These are phyloP conservation scores for Boletus rufocinnamomeus DNA, from an alignment of 768 basidiomycete species.

Conservation along the genomic window DNA sequence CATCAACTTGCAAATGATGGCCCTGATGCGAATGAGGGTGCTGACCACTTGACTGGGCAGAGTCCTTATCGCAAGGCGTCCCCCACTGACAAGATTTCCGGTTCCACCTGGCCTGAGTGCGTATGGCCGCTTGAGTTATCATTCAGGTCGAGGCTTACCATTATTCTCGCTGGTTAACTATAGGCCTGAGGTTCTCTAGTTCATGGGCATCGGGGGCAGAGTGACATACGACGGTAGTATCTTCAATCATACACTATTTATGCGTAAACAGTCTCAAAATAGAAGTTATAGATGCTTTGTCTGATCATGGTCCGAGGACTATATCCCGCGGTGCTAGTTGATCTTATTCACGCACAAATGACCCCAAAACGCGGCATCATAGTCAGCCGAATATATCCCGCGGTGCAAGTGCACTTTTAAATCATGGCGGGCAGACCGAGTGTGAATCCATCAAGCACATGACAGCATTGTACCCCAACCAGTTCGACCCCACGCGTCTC, in stretches of 20 bases:
- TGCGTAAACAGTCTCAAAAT: neutral
- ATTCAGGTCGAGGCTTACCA: neutral
- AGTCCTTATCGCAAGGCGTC: neutral
- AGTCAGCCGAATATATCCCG: neutral
- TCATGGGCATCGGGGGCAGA: neutral
- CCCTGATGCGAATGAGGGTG: neutral
- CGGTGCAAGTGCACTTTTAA: neutral
- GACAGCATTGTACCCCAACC: neutral
- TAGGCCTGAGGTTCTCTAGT: neutral
- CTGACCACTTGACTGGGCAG: neutral
- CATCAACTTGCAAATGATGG: neutral
- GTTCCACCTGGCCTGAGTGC: neutral
- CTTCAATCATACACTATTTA: neutral
- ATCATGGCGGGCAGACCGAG: neutral
- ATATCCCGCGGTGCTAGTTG: neutral
- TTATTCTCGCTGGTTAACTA: neutral
- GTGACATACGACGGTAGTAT: neutral
- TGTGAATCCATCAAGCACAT: neutral
- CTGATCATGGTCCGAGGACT: neutral
- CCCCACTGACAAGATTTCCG: neutral
- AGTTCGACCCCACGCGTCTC: neutral
- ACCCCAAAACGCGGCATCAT: too few species aligned
- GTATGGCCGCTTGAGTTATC: neutral
- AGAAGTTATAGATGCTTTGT: neutral
- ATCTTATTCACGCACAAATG: too few species aligned